Percentiles rank a stretch among this genome's conserved stretches.
These are phyloP conservation scores for Choiromyces venosus DNA, from an alignment of 495 filamentous ascomycete genomes.

Conservation along the genomic window DNA sequence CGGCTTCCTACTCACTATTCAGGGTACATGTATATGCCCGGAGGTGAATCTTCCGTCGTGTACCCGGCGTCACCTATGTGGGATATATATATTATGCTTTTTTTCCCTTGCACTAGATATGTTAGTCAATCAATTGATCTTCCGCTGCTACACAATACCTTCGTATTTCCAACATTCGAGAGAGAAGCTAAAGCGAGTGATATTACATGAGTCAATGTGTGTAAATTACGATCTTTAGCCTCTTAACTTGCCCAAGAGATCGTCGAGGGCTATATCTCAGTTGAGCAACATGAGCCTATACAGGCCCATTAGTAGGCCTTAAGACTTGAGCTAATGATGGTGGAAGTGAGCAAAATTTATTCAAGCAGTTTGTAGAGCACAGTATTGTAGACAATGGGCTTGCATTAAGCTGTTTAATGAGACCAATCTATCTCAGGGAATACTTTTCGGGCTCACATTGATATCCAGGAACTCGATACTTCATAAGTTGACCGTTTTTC, in stretches of 20 bases:
- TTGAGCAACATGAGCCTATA: not conserved
- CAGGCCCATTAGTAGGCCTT: not conserved
- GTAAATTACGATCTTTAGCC: not conserved
- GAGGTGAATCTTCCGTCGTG: no score
- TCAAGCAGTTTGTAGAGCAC: not conserved
- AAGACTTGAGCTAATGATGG: not conserved
- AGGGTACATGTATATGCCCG: no score
- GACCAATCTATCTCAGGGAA: not conserved
- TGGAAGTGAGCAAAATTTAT: not conserved
- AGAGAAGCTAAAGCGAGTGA: not conserved
- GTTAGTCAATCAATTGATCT: no score
- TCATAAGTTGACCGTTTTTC: not conserved
- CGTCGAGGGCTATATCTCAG: not conserved
- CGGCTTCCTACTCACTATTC: no score
- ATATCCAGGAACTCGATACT: not conserved
- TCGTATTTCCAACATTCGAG: no score
- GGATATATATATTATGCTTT: no score
- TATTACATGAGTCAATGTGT: not conserved
- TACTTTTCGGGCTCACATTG: not conserved
- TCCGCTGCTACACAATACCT: no score
- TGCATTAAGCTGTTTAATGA: not conserved
- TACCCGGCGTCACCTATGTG: no score
- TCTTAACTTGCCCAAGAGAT: not conserved
- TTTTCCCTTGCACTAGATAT: no score
- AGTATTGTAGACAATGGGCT: no score